Base-by-base conservation (phyloP, 129 eudicot genomes). In the Flaveria sonorensis region DNA sequence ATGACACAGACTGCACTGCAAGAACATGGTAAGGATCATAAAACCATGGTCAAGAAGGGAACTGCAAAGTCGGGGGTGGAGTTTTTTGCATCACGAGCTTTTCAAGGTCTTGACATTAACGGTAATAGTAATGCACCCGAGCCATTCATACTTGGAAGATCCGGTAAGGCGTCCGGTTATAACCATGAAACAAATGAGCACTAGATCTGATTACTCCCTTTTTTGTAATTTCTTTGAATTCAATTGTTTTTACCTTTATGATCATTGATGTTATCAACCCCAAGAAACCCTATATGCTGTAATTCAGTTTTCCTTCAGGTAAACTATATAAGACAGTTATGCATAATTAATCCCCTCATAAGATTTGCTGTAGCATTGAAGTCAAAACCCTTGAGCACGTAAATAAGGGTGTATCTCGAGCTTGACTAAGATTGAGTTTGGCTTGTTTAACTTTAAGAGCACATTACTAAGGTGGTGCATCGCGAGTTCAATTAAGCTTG, bases 151-250 rank as follows among this genome's bases (percentile, higher is more conserved):
- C 53, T 81, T 15, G 99, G 99, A 71, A 86, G 96, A 85, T 78
- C 90, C 10, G 97, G 99, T 20, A 94, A 81, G 82, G 99, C 99
- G 3, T 87, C 97, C 0, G 96, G 99, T 0, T 94, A 94, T 70
- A 77, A 75, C 72, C 83, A 86, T 74, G 99, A 91, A 81, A 85
- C 79, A 81, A 69, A 66, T 53, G 47, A 79, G 52, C 59, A 52
- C 48, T 28, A 71, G 80, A 67, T 66, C 13, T 30, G 3, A 55
- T 40, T 16, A n/a, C 18, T 10, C 10, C 3, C 2, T 12, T 13
- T 1, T 60, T 23, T 60, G 39, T 2, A 60, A 3, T 10, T 76
- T 10, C n/a, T 42, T n/a, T 15, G 13, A 20, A 51, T 63, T 2
- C 13, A 72, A 5, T 71, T 50, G 67, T 40, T 36, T 64, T 53